phyloP scores from a whole-genome alignment of 208 protist genomes.

The Herpetomonas tarakana region DNA sequence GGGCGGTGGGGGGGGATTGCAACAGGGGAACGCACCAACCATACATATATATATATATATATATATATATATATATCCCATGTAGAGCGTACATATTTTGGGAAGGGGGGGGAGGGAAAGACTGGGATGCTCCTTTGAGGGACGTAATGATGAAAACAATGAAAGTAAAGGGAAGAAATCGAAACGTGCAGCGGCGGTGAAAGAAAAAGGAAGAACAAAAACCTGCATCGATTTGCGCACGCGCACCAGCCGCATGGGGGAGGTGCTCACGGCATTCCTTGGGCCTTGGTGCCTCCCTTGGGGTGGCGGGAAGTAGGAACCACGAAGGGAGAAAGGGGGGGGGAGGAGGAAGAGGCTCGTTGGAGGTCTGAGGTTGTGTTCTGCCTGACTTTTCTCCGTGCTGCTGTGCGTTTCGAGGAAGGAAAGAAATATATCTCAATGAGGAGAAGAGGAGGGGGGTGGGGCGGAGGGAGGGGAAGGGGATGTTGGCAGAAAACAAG shows the following conservation, averaged over 20 bases:
- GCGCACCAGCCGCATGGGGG: too few relatives aligned
- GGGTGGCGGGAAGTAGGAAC: not conserved
- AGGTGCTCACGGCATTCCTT: not conserved
- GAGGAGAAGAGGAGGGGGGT: not conserved
- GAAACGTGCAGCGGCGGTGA: not conserved
- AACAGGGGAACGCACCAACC: too few relatives aligned
- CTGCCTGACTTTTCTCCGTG: too few relatives aligned
- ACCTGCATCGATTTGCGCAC: too few relatives aligned
- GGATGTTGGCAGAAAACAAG: not conserved
- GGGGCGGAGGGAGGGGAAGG: slow-evolving; percentile 1
- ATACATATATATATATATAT: slow-evolving; percentile 1
- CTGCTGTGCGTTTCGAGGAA: too few relatives aligned
- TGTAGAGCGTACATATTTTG: too few relatives aligned
- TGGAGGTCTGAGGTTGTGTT: too few relatives aligned
- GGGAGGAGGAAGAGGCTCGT: not conserved
- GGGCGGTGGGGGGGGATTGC: too few relatives aligned
- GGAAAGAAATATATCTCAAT: not conserved
- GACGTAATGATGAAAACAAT: slow-evolving; percentile 8
- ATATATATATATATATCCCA: not conserved
- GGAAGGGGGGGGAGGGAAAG: not conserved
- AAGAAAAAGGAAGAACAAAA: not conserved
- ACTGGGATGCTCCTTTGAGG: not conserved
- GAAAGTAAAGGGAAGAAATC: slow-evolving; percentile 3
- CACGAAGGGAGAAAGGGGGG: not conserved
- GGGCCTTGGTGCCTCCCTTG: not conserved